phyloP scores from a whole-genome alignment of 208 protist genomes.

The Vickermania spadyakhi region DNA sequence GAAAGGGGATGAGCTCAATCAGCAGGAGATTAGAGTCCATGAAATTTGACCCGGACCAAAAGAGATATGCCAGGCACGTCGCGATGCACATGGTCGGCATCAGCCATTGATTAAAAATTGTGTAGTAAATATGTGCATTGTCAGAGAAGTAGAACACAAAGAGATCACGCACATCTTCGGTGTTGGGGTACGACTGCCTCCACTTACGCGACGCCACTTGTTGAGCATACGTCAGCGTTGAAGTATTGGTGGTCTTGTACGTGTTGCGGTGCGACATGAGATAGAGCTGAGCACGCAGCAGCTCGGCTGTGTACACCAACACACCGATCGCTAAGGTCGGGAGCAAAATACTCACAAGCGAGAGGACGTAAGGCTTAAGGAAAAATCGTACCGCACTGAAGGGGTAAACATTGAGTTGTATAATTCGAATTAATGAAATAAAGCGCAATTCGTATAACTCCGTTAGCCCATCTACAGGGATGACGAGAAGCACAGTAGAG shows the following conservation, averaged over 20 bases:
- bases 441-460: slow-evolving; percentile 42
- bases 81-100: slow-evolving; percentile 42
- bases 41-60: slow-evolving; percentile 44
- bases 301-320: slow-evolving; percentile 36
- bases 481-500: slow-evolving; percentile 16
- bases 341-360: slow-evolving; percentile 33
- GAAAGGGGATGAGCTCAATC: slow-evolving; percentile 40
- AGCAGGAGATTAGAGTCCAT: slow-evolving; percentile 33
- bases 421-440: slow-evolving; percentile 49
- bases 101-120: slow-evolving; percentile 51
- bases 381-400: slow-evolving; percentile 24
- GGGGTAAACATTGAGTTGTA: slow-evolving; percentile 47
- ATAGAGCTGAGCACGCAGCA: slow-evolving; percentile 52
- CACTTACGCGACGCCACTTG: slow-evolving; percentile 19
- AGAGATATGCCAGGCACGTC: slow-evolving; percentile 42
- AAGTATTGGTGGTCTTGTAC: slow-evolving; percentile 12
- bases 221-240: slow-evolving; percentile 20
- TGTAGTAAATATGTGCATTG: slow-evolving; percentile 49
- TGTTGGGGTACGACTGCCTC: slow-evolving; percentile 22
- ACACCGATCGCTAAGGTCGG: slow-evolving; percentile 33
- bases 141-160: slow-evolving; percentile 47
- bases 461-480: slow-evolving; percentile 14
- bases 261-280: slow-evolving; percentile 29
- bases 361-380: slow-evolving; percentile 36
- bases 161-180: slow-evolving; percentile 22